A percentile compares a stretch with the other conserved stretches of the same genome.
Conservation (phyloP, 495 filamentous ascomycete species). For the Choiromyces venosus region DNA sequence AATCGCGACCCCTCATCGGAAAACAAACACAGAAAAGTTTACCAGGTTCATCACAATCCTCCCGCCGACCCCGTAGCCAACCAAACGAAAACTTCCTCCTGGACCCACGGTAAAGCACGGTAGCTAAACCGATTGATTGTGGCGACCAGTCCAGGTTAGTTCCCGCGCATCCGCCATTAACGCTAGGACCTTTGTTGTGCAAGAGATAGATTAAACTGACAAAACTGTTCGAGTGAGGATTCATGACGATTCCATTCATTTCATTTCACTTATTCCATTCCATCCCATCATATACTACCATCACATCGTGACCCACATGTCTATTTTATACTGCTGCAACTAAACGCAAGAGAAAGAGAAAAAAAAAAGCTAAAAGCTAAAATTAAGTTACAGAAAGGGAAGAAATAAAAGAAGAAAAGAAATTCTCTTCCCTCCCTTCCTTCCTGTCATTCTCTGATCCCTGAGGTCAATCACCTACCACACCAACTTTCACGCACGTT, state of each 20-base stretch:
- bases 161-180: background rate
- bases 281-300: background rate
- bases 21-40: background rate
- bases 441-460: conserved; percentile 1
- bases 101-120: background rate
- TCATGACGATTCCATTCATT: background rate
- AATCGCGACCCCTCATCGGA: background rate
- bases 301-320: background rate
- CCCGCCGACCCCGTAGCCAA: background rate
- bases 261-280: background rate
- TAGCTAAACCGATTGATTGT: background rate
- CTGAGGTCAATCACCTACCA: conserved; percentile 1
- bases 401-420: conserved; percentile 10
- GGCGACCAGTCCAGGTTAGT: no score
- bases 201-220: conserved; percentile 5
- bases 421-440: no score
- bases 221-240: background rate
- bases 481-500: background rate
- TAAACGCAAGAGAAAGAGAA: background rate
- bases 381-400: background rate
- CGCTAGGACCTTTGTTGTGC: background rate
- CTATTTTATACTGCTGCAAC: background rate
- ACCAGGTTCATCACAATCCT: background rate
- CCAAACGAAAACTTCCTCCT: background rate
- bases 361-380: background rate